These are phyloP conservation scores for Blastocystis sp. DNA, from an alignment of 352 stramenopile species.

Conservation along the genomic window DNA sequence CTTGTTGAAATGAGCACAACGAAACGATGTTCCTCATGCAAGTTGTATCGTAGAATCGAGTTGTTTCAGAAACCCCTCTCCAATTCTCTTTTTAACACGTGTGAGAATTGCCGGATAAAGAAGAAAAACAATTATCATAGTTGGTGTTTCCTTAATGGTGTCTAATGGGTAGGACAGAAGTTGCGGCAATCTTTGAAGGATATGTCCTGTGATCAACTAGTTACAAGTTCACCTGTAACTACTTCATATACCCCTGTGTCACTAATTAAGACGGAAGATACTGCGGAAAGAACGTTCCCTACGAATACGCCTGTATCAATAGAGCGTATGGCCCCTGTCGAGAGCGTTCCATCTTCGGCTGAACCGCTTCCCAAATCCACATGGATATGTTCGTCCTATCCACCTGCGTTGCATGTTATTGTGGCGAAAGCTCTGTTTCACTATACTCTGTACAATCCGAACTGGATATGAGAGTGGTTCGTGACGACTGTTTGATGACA, in stretches of 20 bases:
- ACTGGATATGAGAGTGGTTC: background rate
- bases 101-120: slow-evolving; percentile 36
- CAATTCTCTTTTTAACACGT: slow-evolving; percentile 38
- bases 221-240: background rate
- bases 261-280: background rate
- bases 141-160: background rate
- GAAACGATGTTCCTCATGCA: slow-evolving; percentile 36
- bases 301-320: no score
- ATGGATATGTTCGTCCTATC: background rate
- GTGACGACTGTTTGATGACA: background rate
- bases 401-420: background rate
- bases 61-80: slow-evolving; percentile 34
- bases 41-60: slow-evolving; percentile 34
- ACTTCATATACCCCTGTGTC: background rate
- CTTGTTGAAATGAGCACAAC: slow-evolving; percentile 26
- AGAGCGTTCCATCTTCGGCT: no score
- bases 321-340: no score
- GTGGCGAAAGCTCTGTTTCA: slow-evolving; percentile 35
- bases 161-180: background rate
- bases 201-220: background rate
- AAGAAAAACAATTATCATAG: slow-evolving; percentile 52
- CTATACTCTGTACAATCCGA: slow-evolving; percentile 33
- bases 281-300: no score
- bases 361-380: background rate
- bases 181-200: background rate